A percentile compares a stretch with the other conserved stretches of the same genome.
phyloP scores from a whole-genome alignment of 768 basidiomycete genomes.

The Suillus sp. region DNA sequence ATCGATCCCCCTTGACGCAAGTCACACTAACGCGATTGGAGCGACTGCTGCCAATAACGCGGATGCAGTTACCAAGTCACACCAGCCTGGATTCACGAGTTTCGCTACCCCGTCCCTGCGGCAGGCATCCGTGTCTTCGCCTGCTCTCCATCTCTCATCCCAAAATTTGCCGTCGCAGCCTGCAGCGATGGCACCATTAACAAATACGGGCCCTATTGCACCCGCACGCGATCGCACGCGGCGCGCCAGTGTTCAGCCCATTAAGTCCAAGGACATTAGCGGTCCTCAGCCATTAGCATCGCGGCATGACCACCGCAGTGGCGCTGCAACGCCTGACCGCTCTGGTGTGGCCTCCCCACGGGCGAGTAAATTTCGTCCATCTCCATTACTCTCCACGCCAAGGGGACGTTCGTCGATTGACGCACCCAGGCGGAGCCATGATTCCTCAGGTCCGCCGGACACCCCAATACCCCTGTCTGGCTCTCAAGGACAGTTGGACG shows the following conservation, averaged over 20 bases:
- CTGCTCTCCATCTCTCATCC: conserved; percentile 66
- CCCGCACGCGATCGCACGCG: conserved; percentile 48
- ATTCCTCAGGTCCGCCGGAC: conserved; percentile 46
- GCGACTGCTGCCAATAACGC: conserved; percentile 28
- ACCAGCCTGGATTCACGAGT: conserved; percentile 55
- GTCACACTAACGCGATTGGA: conserved; percentile 28
- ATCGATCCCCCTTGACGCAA: conserved; percentile 38
- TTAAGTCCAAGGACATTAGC: conserved; percentile 41
- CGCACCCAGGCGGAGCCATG: conserved; percentile 38
- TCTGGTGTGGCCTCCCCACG: conserved; percentile 34
- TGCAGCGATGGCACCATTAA: conserved; percentile 48
- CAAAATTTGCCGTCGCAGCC: conserved; percentile 53
- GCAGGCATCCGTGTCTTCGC: conserved; percentile 74
- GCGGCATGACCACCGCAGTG: conserved; percentile 33
- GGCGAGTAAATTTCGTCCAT: conserved; percentile 36
- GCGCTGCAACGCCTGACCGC: conserved; percentile 26
- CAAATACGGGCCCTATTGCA: conserved; percentile 47
- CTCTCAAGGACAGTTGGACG: conserved; percentile 38
- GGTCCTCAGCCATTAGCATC: conserved; percentile 39
- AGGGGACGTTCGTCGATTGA: conserved; percentile 36
- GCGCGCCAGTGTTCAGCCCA: conserved; percentile 39
- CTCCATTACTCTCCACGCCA: conserved; percentile 33
- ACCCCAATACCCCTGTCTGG: conserved; percentile 49
- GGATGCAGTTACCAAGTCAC: conserved; percentile 41
- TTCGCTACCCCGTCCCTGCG: conserved; percentile 69